A percentile compares a stretch with the other conserved stretches of the same genome.
Evolutionary conservation across 2,329 filamentous ascomycete genomes (phyloP).

Genomic region (Hymenoscyphus linearis): DNA sequence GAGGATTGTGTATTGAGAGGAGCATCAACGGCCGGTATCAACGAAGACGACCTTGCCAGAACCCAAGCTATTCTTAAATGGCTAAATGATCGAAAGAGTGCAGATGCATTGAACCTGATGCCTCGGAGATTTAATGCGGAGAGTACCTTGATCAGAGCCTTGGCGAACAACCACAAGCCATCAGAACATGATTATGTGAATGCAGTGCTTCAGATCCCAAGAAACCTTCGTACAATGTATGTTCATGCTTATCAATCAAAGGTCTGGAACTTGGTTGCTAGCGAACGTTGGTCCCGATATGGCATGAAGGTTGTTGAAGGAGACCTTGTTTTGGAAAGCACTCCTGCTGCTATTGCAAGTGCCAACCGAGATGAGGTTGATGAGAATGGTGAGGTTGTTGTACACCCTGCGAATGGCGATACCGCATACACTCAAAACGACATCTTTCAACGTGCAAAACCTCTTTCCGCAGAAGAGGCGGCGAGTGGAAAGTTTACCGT

Average conservation of each 20-base stretch:
- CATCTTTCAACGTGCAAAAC: slow-evolving; percentile 62
- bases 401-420: slow-evolving; percentile 54
- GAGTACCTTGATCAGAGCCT: slow-evolving; percentile 67
- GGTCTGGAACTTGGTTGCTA: slow-evolving; percentile 85
- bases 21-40: slow-evolving; percentile 47
- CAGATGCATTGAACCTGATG: slow-evolving; percentile 60
- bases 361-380: slow-evolving; percentile 29
- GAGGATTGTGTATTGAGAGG: slow-evolving; percentile 43
- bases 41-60: slow-evolving; percentile 71
- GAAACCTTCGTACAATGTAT: slow-evolving; percentile 87
- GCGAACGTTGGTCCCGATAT: slow-evolving; percentile 72
- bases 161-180: slow-evolving; percentile 43
- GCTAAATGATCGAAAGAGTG: slow-evolving; percentile 52
- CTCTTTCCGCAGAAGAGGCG: slow-evolving; percentile 72
- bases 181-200: slow-evolving; percentile 63
- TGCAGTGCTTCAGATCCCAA: slow-evolving; percentile 72
- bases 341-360: slow-evolving; percentile 13
- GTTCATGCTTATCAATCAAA: slow-evolving; percentile 94
- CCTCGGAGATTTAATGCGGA: slow-evolving; percentile 83
- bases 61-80: slow-evolving; percentile 75
- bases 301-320: slow-evolving; percentile 73
- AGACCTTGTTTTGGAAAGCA: slow-evolving; percentile 53
- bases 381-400: slow-evolving; percentile 35
- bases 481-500: slow-evolving; percentile 71
- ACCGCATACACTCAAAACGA: slow-evolving; percentile 48